Evolutionary conservation across 208 protist genomes (phyloP), one percentile per base, ranked within the genome.

Genomic region (Angomonas desouzai): DNA sequence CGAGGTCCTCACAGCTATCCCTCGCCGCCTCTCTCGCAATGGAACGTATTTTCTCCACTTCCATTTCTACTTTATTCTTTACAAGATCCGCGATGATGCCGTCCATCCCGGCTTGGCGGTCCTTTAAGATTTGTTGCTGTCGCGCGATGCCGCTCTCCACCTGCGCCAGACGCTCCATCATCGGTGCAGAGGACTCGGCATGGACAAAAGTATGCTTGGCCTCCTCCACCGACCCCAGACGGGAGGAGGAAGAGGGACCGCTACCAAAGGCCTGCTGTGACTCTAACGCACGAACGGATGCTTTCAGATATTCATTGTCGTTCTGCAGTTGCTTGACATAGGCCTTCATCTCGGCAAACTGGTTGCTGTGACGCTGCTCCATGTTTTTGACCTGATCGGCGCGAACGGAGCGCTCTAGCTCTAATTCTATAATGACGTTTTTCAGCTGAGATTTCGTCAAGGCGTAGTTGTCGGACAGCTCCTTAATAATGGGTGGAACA

Each of bases 401-500:
- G 51, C 85, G 84, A n/a, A 85, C 76, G 7, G 64, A 66, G 28
- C 81, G 79, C 75, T 92, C 88, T 30, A 89, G 76, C 67, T 90
- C 83, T 25, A 94, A 58, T 62, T 91, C 84, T 28, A 79, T 64
- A 28, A 79, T 23, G 20, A 75, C 74, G 18, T 79, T 85, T 18
- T 80, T 72, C 60, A 91, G 48, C 64, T 86, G 72, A 0, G 76
- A 78, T 34, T 83, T 62, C 10, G 83, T 36, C 20, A 87, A 48
- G 27, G 32, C 38, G 22, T 60, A 60, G 30, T 60, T 36, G 55
- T 60, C 30, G 29, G 55, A 60, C 3, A 60, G 55, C 30, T 60
- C 55, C 55, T 60, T 60, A 29, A 60, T 60, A 29, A 60, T 60
- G 28, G 29, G 55, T 11, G 55, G 55, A 6, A 60, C 32, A 3